Evolutionary conservation across 768 basidiomycete species (phyloP).

Genomic region (Lentinula boryana): DNA sequence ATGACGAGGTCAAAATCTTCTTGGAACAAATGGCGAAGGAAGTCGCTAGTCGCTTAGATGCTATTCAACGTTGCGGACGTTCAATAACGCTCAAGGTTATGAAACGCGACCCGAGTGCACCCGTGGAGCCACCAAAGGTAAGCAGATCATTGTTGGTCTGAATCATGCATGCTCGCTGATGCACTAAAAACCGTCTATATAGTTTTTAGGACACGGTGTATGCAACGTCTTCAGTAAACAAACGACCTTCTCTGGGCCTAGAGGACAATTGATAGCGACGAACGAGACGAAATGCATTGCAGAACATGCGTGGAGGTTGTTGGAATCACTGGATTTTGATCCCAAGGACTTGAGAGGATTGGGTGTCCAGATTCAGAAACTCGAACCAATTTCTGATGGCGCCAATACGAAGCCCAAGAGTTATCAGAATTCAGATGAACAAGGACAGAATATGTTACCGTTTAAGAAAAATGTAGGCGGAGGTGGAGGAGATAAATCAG

Average conservation of each 20-base stretch:
- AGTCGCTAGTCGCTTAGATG: conserved; percentile 66
- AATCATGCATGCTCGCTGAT: neutral
- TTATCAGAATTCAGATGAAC: conserved; percentile 12
- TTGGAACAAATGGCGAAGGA: conserved; percentile 72
- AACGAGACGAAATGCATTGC: conserved; percentile 69
- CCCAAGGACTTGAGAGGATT: conserved; percentile 87
- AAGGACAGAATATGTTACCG: conserved; percentile 55
- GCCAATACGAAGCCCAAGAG: conserved; percentile 6
- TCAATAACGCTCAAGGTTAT: conserved; percentile 84
- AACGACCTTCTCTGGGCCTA: conserved; percentile 46
- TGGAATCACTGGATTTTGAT: conserved; percentile 71
- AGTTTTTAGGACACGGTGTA: conserved; percentile 90
- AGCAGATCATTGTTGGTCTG: neutral
- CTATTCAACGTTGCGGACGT: conserved; percentile 62
- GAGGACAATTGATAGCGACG: conserved; percentile 52
- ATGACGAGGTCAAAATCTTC: conserved; percentile 77
- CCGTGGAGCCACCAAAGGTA: conserved; percentile 89
- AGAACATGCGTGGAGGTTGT: conserved; percentile 68
- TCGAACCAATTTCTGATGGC: conserved; percentile 48
- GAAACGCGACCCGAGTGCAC: conserved; percentile 80
- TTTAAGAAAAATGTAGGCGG: conserved; percentile 34
- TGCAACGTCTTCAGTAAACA: conserved; percentile 83
- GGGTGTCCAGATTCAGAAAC: conserved; percentile 85
- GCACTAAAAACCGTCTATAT: conserved; percentile 3
- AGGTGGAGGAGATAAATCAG: neutral